phyloP scores from a whole-genome alignment of 495 filamentous ascomycete genomes.

The Lophiostoma macrostomum region DNA sequence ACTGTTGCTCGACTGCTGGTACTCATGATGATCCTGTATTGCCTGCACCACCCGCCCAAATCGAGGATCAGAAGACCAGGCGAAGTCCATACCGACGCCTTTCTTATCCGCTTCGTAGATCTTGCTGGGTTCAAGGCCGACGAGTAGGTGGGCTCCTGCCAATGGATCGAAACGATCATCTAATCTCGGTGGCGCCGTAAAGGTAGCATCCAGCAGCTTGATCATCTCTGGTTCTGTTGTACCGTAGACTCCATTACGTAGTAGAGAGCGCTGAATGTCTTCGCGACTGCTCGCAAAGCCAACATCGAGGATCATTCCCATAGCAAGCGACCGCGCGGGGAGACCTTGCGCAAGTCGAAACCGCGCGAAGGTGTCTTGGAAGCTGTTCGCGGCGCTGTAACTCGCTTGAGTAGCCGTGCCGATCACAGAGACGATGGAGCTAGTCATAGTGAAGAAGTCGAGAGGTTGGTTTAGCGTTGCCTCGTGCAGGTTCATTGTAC shows the following conservation, averaged over 20 bases:
- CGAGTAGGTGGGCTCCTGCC: no score
- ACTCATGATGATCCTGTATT: no score
- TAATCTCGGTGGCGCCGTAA: no score
- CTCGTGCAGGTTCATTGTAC: constrained; percentile 30
- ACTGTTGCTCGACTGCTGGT: no score
- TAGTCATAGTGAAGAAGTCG: constrained; percentile 33
- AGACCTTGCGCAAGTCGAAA: constrained; percentile 28
- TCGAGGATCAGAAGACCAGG: no score
- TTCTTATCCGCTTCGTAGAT: no score
- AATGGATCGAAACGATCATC: no score
- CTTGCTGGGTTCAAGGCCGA: no score
- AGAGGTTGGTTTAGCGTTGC: constrained; percentile 16
- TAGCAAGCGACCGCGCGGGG: constrained; percentile 25
- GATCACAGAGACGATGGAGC: background rate
- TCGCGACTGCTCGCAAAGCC: background rate
- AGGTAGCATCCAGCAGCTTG: constrained; percentile 1
- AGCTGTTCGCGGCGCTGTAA: constrained; percentile 27
- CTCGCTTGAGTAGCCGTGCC: constrained; percentile 18
- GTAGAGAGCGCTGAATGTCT: background rate
- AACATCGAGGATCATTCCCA: constrained; percentile 33
- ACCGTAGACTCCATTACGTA: constrained; percentile 1
- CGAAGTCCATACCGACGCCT: no score
- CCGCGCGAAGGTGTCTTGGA: constrained; percentile 26
- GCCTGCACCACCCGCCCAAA: no score
- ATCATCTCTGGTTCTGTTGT: constrained; percentile 3